Evolutionary conservation across 2,329 filamentous ascomycete genomes (phyloP), one percentile per base, ranked within the genome.

Genomic region (Aureobasidium zeae): DNA sequence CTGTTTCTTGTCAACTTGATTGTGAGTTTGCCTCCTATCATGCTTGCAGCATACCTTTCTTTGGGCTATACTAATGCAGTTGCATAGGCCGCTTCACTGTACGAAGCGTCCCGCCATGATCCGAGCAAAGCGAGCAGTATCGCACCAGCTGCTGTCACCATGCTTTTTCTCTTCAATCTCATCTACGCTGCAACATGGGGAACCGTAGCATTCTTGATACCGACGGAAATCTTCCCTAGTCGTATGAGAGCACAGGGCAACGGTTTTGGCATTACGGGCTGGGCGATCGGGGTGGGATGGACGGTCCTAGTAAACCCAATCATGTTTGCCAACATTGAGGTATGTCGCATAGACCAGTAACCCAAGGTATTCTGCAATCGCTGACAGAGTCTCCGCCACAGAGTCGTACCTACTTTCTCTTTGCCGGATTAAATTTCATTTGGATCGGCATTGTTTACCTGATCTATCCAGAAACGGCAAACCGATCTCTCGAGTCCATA

Each of bases 161-260:
- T 72, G 64, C 56, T 71, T 0, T 71, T 72, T 51, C 56, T 71
- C 11, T 73, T 72, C 56, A 72, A 71, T 43, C 58, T 72, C 3
- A 64, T 65, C 28, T 74, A 72, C 57, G 70, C 70, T 2, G 67
- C 70, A 0, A 71, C 70, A 5, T 70, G 66, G 65, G 65, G 67
- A 25, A 69, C 66, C 1, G 63, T 68, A 3, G 68, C 69, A 2
- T 74, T 71, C 50, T 56, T 73, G 5, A 54, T 72, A 3, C 70
- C 69, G 0, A 74, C 73, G 0, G 74, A 77, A 55, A 74, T 77
- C 45, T 77, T 73, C 58, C 68, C 73, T 1, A 70, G 66, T 12
- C 69, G 73, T 31, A 65, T 77, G 39, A 66, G 74, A 16, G 72
- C 74, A n/a, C 70, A 76, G 53, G 75, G 74, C 6, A 74, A 76